Conservation (phyloP, 139 green algal genomes). For the Chlorella sorokiniana region DNA sequence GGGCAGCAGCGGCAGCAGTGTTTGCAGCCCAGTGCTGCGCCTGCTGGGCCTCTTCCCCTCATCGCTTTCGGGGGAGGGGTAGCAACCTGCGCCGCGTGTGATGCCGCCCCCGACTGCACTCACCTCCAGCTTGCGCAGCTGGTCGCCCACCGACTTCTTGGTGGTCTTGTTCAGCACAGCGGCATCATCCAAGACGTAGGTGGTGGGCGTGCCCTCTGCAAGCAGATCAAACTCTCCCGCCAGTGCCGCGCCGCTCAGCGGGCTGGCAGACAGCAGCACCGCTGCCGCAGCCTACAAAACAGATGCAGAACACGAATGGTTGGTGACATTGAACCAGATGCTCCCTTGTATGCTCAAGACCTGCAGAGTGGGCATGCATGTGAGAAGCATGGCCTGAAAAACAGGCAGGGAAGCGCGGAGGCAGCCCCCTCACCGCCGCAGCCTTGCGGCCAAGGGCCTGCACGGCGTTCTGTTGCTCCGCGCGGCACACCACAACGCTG, state of each 20-base stretch:
- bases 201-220: conserved; percentile 62
- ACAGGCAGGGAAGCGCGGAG: background rate
- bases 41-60: background rate
- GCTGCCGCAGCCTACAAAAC: conserved; percentile 44
- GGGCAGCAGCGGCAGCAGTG: no score
- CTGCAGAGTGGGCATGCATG: background rate
- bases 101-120: background rate
- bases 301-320: background rate
- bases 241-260: conserved; percentile 50
- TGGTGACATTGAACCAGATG: no score
- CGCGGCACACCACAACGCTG: conserved; percentile 31
- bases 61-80: no score
- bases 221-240: conserved; percentile 92
- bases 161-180: conserved; percentile 81
- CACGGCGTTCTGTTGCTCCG: conserved; percentile 27
- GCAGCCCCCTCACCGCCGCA: conserved; percentile 29
- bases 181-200: conserved; percentile 93
- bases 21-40: background rate
- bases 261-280: conserved; percentile 36
- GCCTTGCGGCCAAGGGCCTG: conserved; percentile 20
- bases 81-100: background rate
- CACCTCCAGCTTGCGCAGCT: conserved; percentile 82
- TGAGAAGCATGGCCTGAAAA: background rate
- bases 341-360: no score
- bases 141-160: conserved; percentile 71